phyloP scores from a whole-genome alignment of 2,329 filamentous ascomycete species.

The Aureobasidium leucospermi region DNA sequence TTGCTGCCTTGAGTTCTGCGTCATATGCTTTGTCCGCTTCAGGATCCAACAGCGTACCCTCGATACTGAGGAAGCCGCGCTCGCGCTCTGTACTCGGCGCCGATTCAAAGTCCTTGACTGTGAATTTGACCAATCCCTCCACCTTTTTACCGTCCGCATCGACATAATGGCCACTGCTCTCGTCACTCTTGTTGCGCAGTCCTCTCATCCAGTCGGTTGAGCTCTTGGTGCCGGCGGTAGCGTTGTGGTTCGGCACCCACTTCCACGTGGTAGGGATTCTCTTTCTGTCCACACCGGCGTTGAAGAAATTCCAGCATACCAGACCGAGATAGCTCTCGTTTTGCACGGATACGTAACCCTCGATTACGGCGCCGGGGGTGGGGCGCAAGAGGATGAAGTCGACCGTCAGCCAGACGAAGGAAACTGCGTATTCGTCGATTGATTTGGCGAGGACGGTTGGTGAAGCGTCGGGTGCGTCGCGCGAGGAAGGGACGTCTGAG shows the following conservation, averaged over 20 bases:
- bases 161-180: slow-evolving; percentile 66
- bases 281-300: slow-evolving; percentile 72
- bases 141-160: slow-evolving; percentile 64
- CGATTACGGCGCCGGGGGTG: slow-evolving; percentile 62
- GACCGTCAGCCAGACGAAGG: slow-evolving; percentile 81
- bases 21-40: slow-evolving; percentile 58
- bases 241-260: slow-evolving; percentile 59
- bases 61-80: slow-evolving; percentile 74
- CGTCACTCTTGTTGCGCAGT: slow-evolving; percentile 31
- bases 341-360: slow-evolving; percentile 77
- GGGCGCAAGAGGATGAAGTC: slow-evolving; percentile 82
- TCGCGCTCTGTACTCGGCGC: slow-evolving; percentile 55
- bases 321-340: slow-evolving; percentile 84
- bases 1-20: slow-evolving; percentile 39
- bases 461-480: slow-evolving; percentile 29
- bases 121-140: slow-evolving; percentile 64
- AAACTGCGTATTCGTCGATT: slow-evolving; percentile 77
- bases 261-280: slow-evolving; percentile 72
- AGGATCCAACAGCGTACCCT: slow-evolving; percentile 73
- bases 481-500: slow-evolving; percentile 21
- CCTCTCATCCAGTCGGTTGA: slow-evolving; percentile 14
- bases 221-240: slow-evolving; percentile 6
- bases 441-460: slow-evolving; percentile 34
- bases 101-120: slow-evolving; percentile 78
- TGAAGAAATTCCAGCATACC: slow-evolving; percentile 86